Conservation (phyloP, 441 rosid species). For the Populus hybrid region DNA sequence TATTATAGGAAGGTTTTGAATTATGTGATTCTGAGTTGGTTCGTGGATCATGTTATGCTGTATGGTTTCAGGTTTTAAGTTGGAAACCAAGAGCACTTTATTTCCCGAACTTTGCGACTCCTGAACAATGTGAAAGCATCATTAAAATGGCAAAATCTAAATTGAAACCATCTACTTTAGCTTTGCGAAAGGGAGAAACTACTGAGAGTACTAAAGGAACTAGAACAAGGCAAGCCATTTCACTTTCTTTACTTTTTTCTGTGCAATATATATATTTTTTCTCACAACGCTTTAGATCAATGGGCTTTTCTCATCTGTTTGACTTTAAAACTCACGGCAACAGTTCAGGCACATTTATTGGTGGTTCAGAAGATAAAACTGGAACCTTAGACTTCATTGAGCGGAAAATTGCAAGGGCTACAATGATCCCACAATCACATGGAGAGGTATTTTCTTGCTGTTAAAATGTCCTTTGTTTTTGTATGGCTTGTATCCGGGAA, state of each 20-base stretch:
- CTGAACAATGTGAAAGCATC: constrained; percentile 60
- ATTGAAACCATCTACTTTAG: constrained; percentile 68
- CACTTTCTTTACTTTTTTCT: not conserved
- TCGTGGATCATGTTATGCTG: constrained; percentile 5
- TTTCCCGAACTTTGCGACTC: constrained; percentile 73
- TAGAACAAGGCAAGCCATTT: constrained; percentile 62
- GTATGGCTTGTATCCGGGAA: not conserved
- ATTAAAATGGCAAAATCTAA: constrained; percentile 51
- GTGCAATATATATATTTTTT: not conserved
- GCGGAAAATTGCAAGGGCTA: constrained; percentile 68
- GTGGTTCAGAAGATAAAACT: constrained; percentile 69
- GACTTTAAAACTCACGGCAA: constrained; percentile 8
- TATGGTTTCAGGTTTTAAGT: constrained; percentile 61
- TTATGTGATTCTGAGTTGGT: not conserved
- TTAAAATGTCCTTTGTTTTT: not conserved
- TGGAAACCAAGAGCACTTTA: constrained; percentile 86
- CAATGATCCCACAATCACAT: constrained; percentile 68
- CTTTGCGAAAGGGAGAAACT: constrained; percentile 82
- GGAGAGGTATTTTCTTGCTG: constrained; percentile 60
- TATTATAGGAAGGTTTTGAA: not conserved
- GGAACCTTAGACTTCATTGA: constrained; percentile 67
- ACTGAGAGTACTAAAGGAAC: constrained; percentile 72
- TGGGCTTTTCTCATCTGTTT: not conserved
- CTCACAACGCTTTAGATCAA: constrained; percentile 9
- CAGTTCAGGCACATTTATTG: constrained; percentile 81